Conservation (phyloP, 768 basidiomycete species). For the Pleurotus citrinopileatus region DNA sequence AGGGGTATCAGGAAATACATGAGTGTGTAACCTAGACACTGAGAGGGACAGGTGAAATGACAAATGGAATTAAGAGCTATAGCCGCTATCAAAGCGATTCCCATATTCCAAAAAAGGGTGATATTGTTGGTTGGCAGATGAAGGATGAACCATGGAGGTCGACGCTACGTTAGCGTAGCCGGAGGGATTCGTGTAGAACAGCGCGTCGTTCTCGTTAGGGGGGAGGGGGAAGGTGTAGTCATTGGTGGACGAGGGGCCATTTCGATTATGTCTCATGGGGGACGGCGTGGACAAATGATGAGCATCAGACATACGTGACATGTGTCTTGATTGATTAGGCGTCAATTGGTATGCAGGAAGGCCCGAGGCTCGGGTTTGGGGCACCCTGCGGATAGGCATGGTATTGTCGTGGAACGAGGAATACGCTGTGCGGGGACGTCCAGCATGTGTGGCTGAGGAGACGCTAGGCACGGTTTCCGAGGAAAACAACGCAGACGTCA, state of each 20-base stretch:
- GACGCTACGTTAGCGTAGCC: not conserved
- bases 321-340: not conserved
- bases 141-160: not conserved
- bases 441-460: not conserved
- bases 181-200: not conserved
- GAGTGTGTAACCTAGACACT: not conserved
- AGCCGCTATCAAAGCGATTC: constrained; percentile 7
- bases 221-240: not conserved
- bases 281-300: not conserved
- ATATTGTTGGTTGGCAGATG: not conserved
- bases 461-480: not conserved
- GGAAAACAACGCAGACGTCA: not conserved
- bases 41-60: no score
- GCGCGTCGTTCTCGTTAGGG: not conserved
- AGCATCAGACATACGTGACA: not conserved
- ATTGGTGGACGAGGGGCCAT: not conserved
- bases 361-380: not conserved
- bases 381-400: not conserved
- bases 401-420: not conserved
- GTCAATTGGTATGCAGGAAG: not conserved
- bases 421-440: not conserved
- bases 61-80: not conserved
- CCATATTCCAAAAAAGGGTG: constrained; percentile 2
- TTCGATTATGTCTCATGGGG: not conserved
- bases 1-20: not conserved